These are phyloP conservation scores for Linnemannia schmuckeri DNA, from an alignment of 192 early-diverging fungal genomes.

Conservation along the genomic window DNA sequence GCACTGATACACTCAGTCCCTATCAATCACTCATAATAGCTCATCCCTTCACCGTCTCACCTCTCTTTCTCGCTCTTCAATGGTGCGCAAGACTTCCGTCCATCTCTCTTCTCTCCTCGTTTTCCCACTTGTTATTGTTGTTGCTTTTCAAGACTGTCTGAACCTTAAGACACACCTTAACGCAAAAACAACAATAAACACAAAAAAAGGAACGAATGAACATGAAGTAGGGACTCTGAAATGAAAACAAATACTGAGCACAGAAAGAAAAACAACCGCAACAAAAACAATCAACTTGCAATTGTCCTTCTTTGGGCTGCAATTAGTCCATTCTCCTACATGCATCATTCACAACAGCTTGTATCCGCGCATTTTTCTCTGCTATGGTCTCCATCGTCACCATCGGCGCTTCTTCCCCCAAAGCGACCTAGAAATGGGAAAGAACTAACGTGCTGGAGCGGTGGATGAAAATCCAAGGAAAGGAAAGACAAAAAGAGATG, in stretches of 20 bases:
- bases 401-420: background rate
- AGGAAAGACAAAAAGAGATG: background rate
- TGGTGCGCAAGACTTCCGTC: background rate
- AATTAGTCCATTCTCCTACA: background rate
- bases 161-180: background rate
- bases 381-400: background rate
- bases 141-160: background rate
- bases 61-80: background rate
- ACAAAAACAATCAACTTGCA: background rate
- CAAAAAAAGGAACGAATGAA: conserved; percentile 3
- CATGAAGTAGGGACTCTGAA: background rate
- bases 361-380: background rate
- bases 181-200: background rate
- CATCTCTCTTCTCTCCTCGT: background rate
- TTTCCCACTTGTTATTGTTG: background rate
- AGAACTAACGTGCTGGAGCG: background rate
- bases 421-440: background rate
- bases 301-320: background rate
- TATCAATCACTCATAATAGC: background rate
- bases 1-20: background rate
- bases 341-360: background rate
- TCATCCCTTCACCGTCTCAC: background rate
- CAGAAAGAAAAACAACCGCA: background rate
- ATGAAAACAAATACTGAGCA: conserved; percentile 15
- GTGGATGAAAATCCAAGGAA: background rate